Evolutionary conservation across 495 filamentous ascomycete species (phyloP).

Genomic region (Neurospora terricola): DNA sequence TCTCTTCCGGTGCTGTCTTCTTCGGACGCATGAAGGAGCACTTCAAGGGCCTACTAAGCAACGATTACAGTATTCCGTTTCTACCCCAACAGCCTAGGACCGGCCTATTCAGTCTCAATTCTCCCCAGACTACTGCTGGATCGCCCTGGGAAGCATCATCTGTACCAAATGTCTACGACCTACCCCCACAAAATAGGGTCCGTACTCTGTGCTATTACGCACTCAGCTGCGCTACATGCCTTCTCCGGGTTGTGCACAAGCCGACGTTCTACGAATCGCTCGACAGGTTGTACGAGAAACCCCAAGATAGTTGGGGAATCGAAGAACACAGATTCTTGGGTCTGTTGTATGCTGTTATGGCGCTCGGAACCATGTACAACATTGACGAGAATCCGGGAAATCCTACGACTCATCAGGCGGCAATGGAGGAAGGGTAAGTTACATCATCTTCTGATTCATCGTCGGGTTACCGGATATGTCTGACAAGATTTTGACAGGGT

Average conservation of each 20-base stretch:
- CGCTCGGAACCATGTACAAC: constrained; percentile 78
- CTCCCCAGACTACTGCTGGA: constrained; percentile 51
- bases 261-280: constrained; percentile 73
- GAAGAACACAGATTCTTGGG: constrained; percentile 76
- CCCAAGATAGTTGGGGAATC: constrained; percentile 56
- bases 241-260: constrained; percentile 81
- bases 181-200: constrained; percentile 62
- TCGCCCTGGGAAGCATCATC: constrained; percentile 52
- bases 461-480: constrained; percentile 3
- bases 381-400: constrained; percentile 34
- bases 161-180: constrained; percentile 48
- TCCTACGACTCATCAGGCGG: constrained; percentile 47
- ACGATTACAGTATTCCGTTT: constrained; percentile 39
- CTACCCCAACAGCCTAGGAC: constrained; percentile 29
- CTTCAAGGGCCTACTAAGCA: constrained; percentile 54
- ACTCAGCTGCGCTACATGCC: constrained; percentile 70
- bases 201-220: constrained; percentile 63
- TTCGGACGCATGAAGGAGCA: constrained; percentile 76
- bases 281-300: constrained; percentile 67
- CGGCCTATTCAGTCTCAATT: constrained; percentile 47
- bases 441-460: not conserved
- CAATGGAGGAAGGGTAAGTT: constrained; percentile 70
- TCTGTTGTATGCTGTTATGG: constrained; percentile 72
- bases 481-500: constrained; percentile 40
- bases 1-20: constrained; percentile 85